phyloP scores from a whole-genome alignment of 163 green algal species.

The Scenedesmus sp. region DNA sequence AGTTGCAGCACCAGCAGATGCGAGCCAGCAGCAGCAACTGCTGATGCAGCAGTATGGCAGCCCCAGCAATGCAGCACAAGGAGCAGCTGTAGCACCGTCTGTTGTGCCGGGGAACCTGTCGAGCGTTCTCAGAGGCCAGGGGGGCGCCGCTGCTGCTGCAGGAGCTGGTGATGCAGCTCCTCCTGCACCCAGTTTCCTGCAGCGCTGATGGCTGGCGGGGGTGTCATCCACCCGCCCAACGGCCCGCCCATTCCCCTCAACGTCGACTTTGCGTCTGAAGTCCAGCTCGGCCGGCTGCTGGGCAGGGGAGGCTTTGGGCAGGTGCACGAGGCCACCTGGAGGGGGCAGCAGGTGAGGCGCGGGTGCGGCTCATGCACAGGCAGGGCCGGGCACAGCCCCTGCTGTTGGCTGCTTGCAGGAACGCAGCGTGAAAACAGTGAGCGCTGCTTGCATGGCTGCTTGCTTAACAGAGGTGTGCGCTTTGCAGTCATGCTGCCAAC shows the following conservation, averaged over 20 bases:
- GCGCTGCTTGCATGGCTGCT: no score
- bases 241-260: constrained; percentile 58
- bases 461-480: no score
- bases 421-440: no score
- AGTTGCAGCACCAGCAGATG: background rate
- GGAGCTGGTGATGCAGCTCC: background rate
- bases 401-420: no score
- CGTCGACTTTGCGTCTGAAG: constrained; percentile 75
- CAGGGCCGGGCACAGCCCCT: no score
- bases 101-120: background rate
- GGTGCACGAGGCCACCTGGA: constrained; percentile 77
- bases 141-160: no score
- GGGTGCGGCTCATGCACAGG: background rate
- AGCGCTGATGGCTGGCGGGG: constrained; percentile 41
- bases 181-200: constrained; percentile 31
- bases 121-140: no score
- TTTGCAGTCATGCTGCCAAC: no score
- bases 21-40: background rate
- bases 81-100: background rate
- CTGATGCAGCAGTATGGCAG: background rate
- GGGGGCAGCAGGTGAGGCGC: constrained; percentile 55
- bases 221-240: constrained; percentile 13
- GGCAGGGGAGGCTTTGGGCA: constrained; percentile 81
- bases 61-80: background rate
- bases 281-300: constrained; percentile 69